Base-by-base conservation (phyloP, 345 rosid genomes). In the Citrus unshiu region DNA sequence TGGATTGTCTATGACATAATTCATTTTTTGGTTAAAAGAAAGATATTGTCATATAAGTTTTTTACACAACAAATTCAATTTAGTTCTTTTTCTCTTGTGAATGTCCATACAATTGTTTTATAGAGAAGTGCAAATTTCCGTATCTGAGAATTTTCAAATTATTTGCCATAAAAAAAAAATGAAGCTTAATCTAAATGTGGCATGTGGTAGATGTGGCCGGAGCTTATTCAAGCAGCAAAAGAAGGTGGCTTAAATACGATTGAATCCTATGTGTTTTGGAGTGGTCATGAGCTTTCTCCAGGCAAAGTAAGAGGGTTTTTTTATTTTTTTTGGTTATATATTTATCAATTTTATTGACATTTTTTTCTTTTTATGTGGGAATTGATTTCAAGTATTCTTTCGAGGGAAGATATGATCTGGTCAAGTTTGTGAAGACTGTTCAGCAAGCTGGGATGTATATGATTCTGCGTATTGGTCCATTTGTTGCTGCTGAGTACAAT, bases 401-500 rank as follows among this genome's bases (percentile, higher is more conserved):
- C 72, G 91, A 85, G 69, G 94, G 97, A 19, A 84, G 99, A 76
- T 96, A 84, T 51, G 88, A 96, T 88, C 88, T 96, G 79, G 97
- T 96, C 80, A 93, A 93, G 89, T 96, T 96, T 84, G 89, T 90
- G 68, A 94, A 93, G 87, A 89, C 72, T 77, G 91, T 96, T 77
- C 98, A 96, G 78, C 84, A 91, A 78, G 97, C 97, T 39, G 93
- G 94, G 68, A 87, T 96, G 98, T 90, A 91, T 72, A 86, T 94
- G 89, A 92, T 94, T 81, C 95, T 96, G 58, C 88, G 98, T n/a
- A 96, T 96, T 22, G 99, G 99, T 21, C 99, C 99, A 49, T 94
- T 90, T 77, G 88, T 94, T 79, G 98, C 95, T 0, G 99, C 99
- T 22, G 98, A 96, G 80, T 96, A 97, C 95, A 89, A 90, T 82